Evolutionary conservation across 139 green algal genomes (phyloP).

Genomic region (Pycnococcus provasolii): DNA sequence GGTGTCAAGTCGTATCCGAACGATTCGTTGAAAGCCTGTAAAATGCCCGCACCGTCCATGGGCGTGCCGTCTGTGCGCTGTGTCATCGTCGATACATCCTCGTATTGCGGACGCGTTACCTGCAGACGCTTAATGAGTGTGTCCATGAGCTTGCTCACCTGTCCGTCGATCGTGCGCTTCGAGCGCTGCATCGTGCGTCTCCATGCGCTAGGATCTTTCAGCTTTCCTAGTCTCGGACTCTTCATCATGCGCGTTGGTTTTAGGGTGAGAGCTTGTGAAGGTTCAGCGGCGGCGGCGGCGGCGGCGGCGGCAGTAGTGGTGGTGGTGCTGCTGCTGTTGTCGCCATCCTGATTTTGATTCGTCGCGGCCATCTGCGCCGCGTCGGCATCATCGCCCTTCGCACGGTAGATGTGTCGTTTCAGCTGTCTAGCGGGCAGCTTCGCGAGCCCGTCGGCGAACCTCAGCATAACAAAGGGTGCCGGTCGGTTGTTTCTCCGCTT

Average conservation of each 20-base stretch:
- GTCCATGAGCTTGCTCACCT: background rate
- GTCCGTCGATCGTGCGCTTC: background rate
- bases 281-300: background rate
- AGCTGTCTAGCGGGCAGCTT: conserved; percentile 29
- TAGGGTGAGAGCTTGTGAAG: too few species aligned
- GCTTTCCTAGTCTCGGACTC: too few species aligned
- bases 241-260: too few species aligned
- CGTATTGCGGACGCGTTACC: background rate
- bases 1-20: conserved; percentile 15
- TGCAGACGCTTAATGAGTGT: background rate
- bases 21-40: background rate
- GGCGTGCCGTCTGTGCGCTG: background rate
- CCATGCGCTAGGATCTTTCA: too few species aligned
- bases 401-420: conserved; percentile 27
- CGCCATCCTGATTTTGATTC: too few species aligned
- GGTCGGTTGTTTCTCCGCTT: too few species aligned
- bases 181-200: too few species aligned
- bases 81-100: background rate
- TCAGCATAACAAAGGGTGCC: conserved; percentile 13
- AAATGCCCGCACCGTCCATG: background rate
- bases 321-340: too few species aligned
- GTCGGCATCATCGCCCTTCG: too few species aligned
- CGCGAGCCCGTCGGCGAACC: conserved; percentile 31
- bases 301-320: background rate
- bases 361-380: too few species aligned